Evolutionary conservation across 352 stramenopile species (phyloP).

Genomic region (Globisporangium carolinianum): DNA sequence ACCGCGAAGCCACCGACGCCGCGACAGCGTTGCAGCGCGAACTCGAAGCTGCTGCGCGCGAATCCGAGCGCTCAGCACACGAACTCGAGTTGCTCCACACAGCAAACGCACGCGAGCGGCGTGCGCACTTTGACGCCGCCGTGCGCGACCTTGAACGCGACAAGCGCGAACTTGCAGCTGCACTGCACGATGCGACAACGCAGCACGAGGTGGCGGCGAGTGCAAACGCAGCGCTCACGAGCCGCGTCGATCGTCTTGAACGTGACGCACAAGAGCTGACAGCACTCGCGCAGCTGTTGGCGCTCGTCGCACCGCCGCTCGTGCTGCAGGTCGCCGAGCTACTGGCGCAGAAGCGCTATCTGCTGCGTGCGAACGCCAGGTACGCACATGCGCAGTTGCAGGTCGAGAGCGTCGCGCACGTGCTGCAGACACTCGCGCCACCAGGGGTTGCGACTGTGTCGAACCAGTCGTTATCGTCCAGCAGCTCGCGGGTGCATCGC

Average conservation of each 20-base stretch:
- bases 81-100: constrained; percentile 41
- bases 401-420: constrained; percentile 53
- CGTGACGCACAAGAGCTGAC: constrained; percentile 36
- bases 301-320: constrained; percentile 44
- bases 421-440: constrained; percentile 52
- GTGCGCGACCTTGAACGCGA: constrained; percentile 32
- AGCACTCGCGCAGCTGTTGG: constrained; percentile 48
- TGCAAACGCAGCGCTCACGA: constrained; percentile 20
- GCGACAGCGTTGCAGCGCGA: constrained; percentile 23
- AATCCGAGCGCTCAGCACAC: constrained; percentile 25
- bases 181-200: constrained; percentile 19
- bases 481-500: not conserved
- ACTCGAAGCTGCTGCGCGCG: constrained; percentile 21
- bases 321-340: constrained; percentile 67
- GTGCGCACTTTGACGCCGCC: constrained; percentile 23
- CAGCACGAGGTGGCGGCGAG: constrained; percentile 12
- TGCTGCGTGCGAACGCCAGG: constrained; percentile 41
- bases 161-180: constrained; percentile 18
- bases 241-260: constrained; percentile 26
- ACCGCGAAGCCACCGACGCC: constrained; percentile 16
- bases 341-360: constrained; percentile 46
- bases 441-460: constrained; percentile 12
- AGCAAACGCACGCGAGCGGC: constrained; percentile 30
- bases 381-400: constrained; percentile 35
- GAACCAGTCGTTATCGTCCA: not conserved